Conservation (phyloP, 2,329 filamentous ascomycete genomes). For the Teratosphaeria epicoccoides region DNA sequence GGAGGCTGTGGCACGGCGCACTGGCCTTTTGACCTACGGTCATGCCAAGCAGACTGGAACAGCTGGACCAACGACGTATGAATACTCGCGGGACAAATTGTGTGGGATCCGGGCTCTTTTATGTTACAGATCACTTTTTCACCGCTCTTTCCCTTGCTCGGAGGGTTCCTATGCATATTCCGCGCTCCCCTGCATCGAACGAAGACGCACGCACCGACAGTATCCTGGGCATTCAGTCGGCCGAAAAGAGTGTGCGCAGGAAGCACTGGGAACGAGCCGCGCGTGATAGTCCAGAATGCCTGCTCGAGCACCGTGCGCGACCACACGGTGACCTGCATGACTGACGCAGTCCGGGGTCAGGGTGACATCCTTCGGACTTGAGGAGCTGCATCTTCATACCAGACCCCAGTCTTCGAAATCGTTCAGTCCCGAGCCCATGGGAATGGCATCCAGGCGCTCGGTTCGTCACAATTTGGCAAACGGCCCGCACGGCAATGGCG, state of each 20-base stretch:
- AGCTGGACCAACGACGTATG: neutral
- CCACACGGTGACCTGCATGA: neutral
- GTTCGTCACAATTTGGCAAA: neutral
- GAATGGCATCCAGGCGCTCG: neutral
- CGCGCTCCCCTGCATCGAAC: constrained; percentile 2
- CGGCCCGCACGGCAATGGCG: neutral
- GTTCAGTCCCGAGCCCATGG: neutral
- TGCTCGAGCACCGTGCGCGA: neutral
- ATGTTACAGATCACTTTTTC: constrained; percentile 18
- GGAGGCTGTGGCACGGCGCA: constrained; percentile 3
- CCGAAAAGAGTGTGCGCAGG: neutral
- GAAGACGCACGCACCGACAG: neutral
- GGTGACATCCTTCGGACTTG: neutral
- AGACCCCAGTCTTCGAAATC: neutral
- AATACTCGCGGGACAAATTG: neutral
- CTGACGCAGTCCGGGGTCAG: neutral
- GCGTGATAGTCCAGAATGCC: constrained; percentile 1
- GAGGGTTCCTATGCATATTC: constrained; percentile 3
- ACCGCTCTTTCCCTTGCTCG: constrained; percentile 6
- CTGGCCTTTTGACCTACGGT: neutral
- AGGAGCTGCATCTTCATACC: neutral
- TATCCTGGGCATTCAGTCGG: neutral
- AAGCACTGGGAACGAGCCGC: neutral
- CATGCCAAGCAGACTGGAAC: neutral
- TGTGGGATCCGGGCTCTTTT: constrained; percentile 5